Evolutionary conservation across 2,329 filamentous ascomycete species (phyloP), one percentile per base, ranked within the genome.

Genomic region (Colletotrichum cuscutae): DNA sequence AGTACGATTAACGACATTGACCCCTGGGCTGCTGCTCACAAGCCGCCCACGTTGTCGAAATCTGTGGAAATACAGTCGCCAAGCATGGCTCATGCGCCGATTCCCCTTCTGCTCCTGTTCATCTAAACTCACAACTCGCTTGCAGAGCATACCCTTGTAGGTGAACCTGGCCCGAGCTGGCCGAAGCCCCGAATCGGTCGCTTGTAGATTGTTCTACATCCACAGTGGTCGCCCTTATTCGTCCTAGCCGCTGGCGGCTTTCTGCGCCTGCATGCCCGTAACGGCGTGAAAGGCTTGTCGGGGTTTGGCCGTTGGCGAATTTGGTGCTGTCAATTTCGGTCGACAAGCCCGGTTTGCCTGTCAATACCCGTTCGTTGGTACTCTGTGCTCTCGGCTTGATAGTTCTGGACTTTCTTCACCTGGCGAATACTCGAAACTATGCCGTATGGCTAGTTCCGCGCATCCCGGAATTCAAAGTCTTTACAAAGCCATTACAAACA

Each of bases 1-100:
- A 71, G 66, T 71, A 26, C 4, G n/a, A 61, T 65, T 62, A 66
- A 71, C 66, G 66, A 73, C 60, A 71, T 71, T 57, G 19, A 62
- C 60, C 68, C 71, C 56, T 71, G 66, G 19, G 42, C 12, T 26
- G 42, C 12, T 26, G 30, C 46, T 13, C 35, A 13, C n/a, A 26
- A 49, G 37, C 32, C 46, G 28, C 46, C 30, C 65, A 54, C 30
- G 57, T 54, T 65, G 30, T 22, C 46, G 30, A 35, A 35, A 53
- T 30, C 46, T 32, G 5, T 32, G 24, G 54, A 60, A 24, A 66
- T 60, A 46, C 19, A 15, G 42, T 24, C 46, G 60, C 70, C 66
- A 61, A 70, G 70, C 46, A 22, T 37, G 35, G 60, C 66, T 61
- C 54, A 70, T 70, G 66, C 66, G 54, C 66, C 70, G 71, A 52